Base-by-base conservation (phyloP, 768 basidiomycete species). In the Suillus ampliporus region DNA sequence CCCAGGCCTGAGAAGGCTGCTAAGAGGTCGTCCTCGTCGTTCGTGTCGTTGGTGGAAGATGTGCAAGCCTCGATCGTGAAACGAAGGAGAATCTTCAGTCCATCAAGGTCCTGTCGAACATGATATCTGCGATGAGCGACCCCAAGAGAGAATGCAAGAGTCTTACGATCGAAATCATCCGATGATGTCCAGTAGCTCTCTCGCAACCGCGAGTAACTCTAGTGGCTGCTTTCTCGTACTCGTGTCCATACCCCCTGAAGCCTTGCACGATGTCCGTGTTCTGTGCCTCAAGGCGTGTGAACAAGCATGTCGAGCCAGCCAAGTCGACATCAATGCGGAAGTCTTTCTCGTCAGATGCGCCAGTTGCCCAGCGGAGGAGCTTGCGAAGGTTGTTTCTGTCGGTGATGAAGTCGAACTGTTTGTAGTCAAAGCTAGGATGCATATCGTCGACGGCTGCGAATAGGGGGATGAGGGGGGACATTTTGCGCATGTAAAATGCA, bases 301-400 rank as follows among this genome's bases (percentile, higher is more conserved):
- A 75, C 31, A 93, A 67, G 17, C 90, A 76, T 0, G 91, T 91
- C 19, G 68, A 67, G 1, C 90, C 89, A 0, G 79, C 82, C 19
- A 90, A 77, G 69, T 92, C 86, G 4, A 86, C 64, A 61, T 94
- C 90, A 64, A 94, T 89, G 21, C 91, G 78, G 68, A 92, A 94
- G 59, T 85, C 82, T 11, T 74, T 75, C 3, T 13, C 17, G 5
- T 19, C 13, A 11, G 21, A 57, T 15, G 59, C 26, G n/a, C 72
- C 68, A 15, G 72, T 59, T n/a, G 83, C 78, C 87, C 86, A 89
- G 28, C 86, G 79, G 23, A 86, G 68, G 44, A 92, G 75, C 71
- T 89, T 90, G 28, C 89, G 81, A 19, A 91, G 75, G 28, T 78
- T 79, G 67, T 90, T 91, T 34, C 91, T 81, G 68, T 91, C 89